phyloP scores from a whole-genome alignment of 306 rosid genomes.

The Cicer bijugum region DNA sequence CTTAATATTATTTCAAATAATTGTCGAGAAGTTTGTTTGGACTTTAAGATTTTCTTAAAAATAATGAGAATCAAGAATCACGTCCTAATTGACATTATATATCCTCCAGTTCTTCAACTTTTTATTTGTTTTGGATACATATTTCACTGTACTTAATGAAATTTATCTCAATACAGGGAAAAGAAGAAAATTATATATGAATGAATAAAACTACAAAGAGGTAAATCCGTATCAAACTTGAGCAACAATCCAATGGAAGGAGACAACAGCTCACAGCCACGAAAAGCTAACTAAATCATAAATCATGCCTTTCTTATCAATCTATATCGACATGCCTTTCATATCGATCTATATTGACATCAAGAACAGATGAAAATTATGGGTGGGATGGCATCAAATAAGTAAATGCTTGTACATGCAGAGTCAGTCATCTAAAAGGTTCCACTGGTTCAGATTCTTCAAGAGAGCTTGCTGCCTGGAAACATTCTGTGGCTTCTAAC shows the following conservation, averaged over 20 bases:
- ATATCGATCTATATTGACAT: neutral
- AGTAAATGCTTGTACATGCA: slow-evolving; percentile 31
- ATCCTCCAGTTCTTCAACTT: neutral
- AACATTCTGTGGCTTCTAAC: slow-evolving; percentile 78
- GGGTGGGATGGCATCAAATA: slow-evolving; percentile 24
- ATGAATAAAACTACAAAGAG: neutral
- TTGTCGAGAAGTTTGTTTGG: neutral
- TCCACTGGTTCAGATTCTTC: slow-evolving; percentile 88
- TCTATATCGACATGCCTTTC: neutral
- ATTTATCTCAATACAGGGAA: slow-evolving; percentile 1
- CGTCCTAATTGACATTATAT: neutral
- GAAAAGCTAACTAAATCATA: slow-evolving; percentile 4
- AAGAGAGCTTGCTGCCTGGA: slow-evolving; percentile 73
- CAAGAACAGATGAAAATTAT: slow-evolving; percentile 23
- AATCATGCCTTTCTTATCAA: slow-evolving; percentile 32
- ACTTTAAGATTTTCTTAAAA: neutral
- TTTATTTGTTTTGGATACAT: slow-evolving; percentile 23
- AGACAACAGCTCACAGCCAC: neutral
- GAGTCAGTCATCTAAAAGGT: slow-evolving; percentile 68
- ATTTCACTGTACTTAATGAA: neutral
- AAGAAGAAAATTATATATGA: slow-evolving; percentile 12
- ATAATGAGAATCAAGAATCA: neutral
- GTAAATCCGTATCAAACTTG: neutral
- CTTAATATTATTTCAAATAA: neutral
- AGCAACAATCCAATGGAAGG: slow-evolving; percentile 1